These are phyloP conservation scores for Coemansia sp. DNA, from an alignment of 192 early-diverging fungal species.

Conservation along the genomic window DNA sequence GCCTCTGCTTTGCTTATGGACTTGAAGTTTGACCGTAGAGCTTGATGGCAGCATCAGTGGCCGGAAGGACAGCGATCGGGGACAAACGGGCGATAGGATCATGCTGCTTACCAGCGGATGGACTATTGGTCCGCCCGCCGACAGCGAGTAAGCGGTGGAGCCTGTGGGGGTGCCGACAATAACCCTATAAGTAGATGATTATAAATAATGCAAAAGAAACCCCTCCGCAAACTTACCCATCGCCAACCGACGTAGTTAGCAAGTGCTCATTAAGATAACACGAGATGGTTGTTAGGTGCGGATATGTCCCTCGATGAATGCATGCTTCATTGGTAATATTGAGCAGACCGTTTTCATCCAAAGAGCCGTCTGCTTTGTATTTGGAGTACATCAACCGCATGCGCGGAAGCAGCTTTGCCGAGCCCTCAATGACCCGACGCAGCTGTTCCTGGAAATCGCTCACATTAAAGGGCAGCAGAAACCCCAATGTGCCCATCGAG, in stretches of 20 bases:
- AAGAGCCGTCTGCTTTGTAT: slow-evolving; percentile 54
- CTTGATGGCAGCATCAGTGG: slow-evolving; percentile 74
- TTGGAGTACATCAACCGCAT: slow-evolving; percentile 76
- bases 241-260: slow-evolving; percentile 76
- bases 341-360: slow-evolving; percentile 40
- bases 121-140: slow-evolving; percentile 80
- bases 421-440: slow-evolving; percentile 60
- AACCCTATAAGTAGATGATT: slow-evolving; percentile 1
- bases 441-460: slow-evolving; percentile 61
- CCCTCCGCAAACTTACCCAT: slow-evolving; percentile 20
- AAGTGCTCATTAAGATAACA: slow-evolving; percentile 78
- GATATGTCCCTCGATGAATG: slow-evolving; percentile 81
- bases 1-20: slow-evolving; percentile 57
- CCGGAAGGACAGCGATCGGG: slow-evolving; percentile 79
- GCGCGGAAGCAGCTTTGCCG: slow-evolving; percentile 66
- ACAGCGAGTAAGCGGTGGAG: slow-evolving; percentile 87
- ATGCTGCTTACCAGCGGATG: slow-evolving; percentile 76
- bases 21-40: slow-evolving; percentile 61
- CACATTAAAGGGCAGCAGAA: slow-evolving; percentile 84
- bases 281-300: slow-evolving; percentile 77
- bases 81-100: slow-evolving; percentile 77
- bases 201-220: background rate
- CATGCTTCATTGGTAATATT: slow-evolving; percentile 85
- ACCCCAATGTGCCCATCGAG: slow-evolving; percentile 88
- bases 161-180: slow-evolving; percentile 90